Percentiles rank a stretch among this genome's conserved stretches.
Evolutionary conservation across 306 rosid genomes (phyloP).

Genomic region (Rosa rugosa): DNA sequence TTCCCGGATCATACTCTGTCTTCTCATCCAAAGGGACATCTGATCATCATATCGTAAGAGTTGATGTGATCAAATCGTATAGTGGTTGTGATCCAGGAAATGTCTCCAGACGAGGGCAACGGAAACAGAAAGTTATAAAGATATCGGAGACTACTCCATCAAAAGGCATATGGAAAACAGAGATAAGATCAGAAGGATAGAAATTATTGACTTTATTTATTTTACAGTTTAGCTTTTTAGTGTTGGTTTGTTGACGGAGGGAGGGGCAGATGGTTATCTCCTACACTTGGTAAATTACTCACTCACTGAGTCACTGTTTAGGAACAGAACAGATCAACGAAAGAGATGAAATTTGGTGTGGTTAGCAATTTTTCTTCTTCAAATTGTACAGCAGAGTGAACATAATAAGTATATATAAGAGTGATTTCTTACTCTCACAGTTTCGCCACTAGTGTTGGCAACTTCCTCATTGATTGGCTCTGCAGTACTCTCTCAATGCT

Average conservation of each 20-base stretch:
- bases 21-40: conserved; percentile 96
- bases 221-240: not conserved
- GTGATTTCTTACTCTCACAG: not conserved
- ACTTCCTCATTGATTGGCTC: not conserved
- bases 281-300: not conserved
- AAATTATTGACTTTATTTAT: not conserved
- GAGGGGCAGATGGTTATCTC: conserved; percentile 1
- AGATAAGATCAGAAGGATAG: conserved; percentile 23
- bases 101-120: conserved; percentile 28
- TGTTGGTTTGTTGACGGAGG: conserved; percentile 19
- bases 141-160: conserved; percentile 56
- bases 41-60: conserved; percentile 96
- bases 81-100: conserved; percentile 31
- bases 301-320: not conserved
- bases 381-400: conserved; percentile 7
- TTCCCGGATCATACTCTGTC: conserved; percentile 86
- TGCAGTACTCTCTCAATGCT: not conserved
- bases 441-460: not conserved
- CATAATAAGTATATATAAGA: not conserved
- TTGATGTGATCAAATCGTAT: conserved; percentile 50
- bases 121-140: conserved; percentile 52
- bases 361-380: not conserved
- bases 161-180: conserved; percentile 60
- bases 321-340: not conserved
- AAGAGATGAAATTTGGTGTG: not conserved